Evolutionary conservation across 768 basidiomycete genomes (phyloP).

Genomic region (Suillus subalutaceus): DNA sequence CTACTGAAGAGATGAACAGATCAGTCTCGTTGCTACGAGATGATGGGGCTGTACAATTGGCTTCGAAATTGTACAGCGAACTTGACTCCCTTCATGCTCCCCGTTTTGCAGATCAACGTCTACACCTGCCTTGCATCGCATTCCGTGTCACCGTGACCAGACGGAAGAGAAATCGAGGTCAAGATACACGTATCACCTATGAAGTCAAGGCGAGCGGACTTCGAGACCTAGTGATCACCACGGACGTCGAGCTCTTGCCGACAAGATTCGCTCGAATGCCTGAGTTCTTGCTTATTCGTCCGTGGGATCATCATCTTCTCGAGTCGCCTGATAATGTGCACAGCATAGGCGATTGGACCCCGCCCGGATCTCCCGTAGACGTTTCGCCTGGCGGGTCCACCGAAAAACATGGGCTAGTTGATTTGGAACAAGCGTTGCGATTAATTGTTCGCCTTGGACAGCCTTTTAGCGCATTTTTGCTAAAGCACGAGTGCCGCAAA

Average conservation of each 20-base stretch:
- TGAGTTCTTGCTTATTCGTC: neutral
- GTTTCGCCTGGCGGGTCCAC: neutral
- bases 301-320: neutral
- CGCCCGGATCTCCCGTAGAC: neutral
- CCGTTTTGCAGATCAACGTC: neutral
- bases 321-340: neutral
- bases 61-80: neutral
- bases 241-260: neutral
- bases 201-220: slow-evolving; percentile 1
- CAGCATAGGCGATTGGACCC: neutral
- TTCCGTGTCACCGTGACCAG: neutral
- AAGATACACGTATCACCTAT: neutral
- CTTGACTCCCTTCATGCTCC: neutral
- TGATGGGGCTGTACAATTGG: neutral
- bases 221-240: neutral
- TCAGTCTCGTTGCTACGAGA: neutral
- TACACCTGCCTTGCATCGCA: slow-evolving; percentile 2
- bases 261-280: neutral
- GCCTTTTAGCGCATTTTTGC: slow-evolving; percentile 2
- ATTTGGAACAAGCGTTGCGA: neutral
- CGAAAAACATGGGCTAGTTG: neutral
- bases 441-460: neutral
- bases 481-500: no score
- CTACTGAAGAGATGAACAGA: neutral
- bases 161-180: neutral